Evolutionary conservation across 116 monocot species (phyloP), one percentile per base, ranked within the genome.

Genomic region (Dioscorea cayenensis): DNA sequence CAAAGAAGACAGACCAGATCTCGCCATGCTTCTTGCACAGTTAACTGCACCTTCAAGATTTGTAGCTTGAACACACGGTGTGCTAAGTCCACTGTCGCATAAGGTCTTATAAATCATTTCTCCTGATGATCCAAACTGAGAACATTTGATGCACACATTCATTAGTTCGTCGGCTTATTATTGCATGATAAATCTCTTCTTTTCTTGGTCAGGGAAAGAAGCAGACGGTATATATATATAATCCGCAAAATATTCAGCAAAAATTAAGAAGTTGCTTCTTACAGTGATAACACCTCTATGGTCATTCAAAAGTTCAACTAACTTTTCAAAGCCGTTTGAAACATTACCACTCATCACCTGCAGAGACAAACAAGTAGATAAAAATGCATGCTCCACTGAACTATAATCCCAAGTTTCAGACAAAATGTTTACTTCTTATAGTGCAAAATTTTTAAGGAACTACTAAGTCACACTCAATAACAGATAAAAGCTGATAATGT

Each of bases 91-190:
- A 51, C 66, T 62, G 61, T 78, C 43, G 32, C 35, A 36, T 58
- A 85, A 67, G 60, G 61, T 71, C 38, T 66, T 66, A 17, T 85
- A 68, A 20, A 85, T 85, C 69, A 78, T 74, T 35, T 22, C 72
- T 37, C 85, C 78, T 63, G 85, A 81, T 7, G 51, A 52, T 72
- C 85, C 85, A 78, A 84, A 85, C 81, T 85, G 60, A 2, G 23
- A 60, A 72, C 9, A 71, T 4, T 32, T 6, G 9, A 22, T 13
- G 12, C 25, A 73, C 17, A 29, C 12, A 21, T 68, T 18, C 32
- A 19, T 65, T 65, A 65, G 65, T 17, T 23, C 35, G 35, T 4
- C 28, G 36, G 16, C 27, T 66, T 12, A 66, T 36, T 9, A 25
- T 32, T 32, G 36, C 28, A 36, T 36, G 55, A 16, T 43, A 12